Percentiles rank a stretch among this genome's conserved stretches.
Conservation (phyloP, 306 rosid genomes). For the Geum urbanum region DNA sequence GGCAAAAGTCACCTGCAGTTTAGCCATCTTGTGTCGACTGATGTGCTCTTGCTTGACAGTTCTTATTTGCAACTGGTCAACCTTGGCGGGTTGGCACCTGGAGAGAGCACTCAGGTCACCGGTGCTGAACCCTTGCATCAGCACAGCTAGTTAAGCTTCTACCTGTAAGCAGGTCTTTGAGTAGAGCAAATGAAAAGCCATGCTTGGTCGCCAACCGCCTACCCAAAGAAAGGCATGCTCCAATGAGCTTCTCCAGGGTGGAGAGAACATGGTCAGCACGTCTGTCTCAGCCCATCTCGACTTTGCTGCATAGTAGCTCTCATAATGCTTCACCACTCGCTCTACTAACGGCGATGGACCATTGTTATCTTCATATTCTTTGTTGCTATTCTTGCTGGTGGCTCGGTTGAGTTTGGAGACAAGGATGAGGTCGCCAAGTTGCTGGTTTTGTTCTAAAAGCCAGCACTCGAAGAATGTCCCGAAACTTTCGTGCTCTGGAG, state of each 20-base stretch:
- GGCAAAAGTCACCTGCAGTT: conserved; percentile 46
- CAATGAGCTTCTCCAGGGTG: conserved; percentile 47
- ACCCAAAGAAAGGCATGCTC: conserved; percentile 67
- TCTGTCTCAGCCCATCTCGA: conserved; percentile 34
- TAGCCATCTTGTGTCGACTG: conserved; percentile 50
- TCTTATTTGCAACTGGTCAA: conserved; percentile 45
- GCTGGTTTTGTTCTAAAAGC: conserved; percentile 39
- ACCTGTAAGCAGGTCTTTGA: conserved; percentile 54
- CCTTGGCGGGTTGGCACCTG: conserved; percentile 24
- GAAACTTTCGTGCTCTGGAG: conserved; percentile 31
- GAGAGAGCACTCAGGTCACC: conserved; percentile 49
- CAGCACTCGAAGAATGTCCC: conserved; percentile 41
- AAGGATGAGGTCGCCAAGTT: conserved; percentile 34
- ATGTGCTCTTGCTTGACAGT: conserved; percentile 38
- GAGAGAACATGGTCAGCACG: conserved; percentile 36
- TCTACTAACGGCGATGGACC: conserved; percentile 15
- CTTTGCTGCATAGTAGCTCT: conserved; percentile 40
- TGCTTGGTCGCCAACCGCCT: conserved; percentile 76
- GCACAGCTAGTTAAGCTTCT: conserved; percentile 27
- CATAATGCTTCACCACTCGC: conserved; percentile 41
- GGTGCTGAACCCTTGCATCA: conserved; percentile 26
- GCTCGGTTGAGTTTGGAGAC: not conserved
- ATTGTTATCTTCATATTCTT: not conserved
- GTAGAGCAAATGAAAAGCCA: conserved; percentile 57
- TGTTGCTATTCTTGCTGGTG: not conserved